These are phyloP conservation scores for Thymus mandschuricus DNA, from an alignment of 257 asterid genomes.

Conservation along the genomic window DNA sequence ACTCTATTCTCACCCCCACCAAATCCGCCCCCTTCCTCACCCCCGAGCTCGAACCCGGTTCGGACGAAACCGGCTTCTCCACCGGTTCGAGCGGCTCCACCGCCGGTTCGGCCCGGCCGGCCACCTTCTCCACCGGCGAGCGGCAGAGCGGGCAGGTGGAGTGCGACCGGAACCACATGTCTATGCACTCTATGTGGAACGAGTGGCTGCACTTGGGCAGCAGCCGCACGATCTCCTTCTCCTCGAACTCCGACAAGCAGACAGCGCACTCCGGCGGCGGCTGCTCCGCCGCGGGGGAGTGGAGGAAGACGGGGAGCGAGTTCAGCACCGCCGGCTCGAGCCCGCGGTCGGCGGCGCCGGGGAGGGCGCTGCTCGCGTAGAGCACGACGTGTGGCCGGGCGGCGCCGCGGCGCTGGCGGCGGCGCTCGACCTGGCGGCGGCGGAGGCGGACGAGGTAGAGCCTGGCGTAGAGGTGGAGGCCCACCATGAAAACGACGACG, in stretches of 20 bases:
- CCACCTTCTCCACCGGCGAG: conserved; percentile 54
- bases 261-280: conserved; percentile 70
- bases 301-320: conserved; percentile 58
- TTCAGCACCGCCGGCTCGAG: conserved; percentile 59
- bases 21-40: conserved; percentile 60
- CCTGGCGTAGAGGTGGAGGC: conserved; percentile 62
- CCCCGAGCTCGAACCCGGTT: conserved; percentile 48
- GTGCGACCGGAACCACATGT: conserved; percentile 83
- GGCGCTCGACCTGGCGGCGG: conserved; percentile 55
- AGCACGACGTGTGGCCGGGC: conserved; percentile 54
- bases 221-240: conserved; percentile 57
- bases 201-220: conserved; percentile 73
- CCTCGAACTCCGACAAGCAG: conserved; percentile 76
- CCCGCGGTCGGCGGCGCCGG: conserved; percentile 48
- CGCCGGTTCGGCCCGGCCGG: conserved; percentile 32
- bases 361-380: conserved; percentile 41
- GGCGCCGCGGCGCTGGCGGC: conserved; percentile 49
- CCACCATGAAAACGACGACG: conserved; percentile 60
- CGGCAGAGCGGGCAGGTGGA: conserved; percentile 93
- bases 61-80: conserved; percentile 18
- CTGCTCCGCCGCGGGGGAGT: conserved; percentile 42
- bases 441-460: conserved; percentile 62
- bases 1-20: conserved; percentile 55
- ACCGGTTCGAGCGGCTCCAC: conserved; percentile 23
- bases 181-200: conserved; percentile 77